Percentiles rank a stretch among this genome's conserved stretches.
Conservation (phyloP, 108 stramenopile species). For the Parmales sp. region DNA sequence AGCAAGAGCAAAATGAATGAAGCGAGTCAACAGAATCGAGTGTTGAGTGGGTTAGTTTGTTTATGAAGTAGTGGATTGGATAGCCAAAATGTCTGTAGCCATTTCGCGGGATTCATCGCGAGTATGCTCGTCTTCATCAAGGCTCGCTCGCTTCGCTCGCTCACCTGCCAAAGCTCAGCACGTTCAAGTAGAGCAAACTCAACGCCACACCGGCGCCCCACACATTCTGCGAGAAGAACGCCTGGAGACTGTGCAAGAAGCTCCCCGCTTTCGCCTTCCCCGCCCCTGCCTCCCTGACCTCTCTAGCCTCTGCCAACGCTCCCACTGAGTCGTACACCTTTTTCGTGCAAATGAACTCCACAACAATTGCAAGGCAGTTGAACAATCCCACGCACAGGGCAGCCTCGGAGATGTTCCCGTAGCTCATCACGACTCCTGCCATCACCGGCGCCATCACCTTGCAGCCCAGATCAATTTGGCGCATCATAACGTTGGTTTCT, state of each 20-base stretch:
- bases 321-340: conserved; percentile 28
- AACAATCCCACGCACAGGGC: conserved; percentile 26
- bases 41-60: too few relatives aligned
- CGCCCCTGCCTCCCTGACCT: neutral
- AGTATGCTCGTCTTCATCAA: too few relatives aligned
- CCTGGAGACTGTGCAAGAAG: neutral
- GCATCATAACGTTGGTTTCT: neutral
- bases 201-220: conserved; percentile 37
- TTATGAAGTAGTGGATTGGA: too few relatives aligned
- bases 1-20: too few relatives aligned
- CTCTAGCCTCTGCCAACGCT: conserved; percentile 8
- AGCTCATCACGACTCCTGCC: neutral
- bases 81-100: too few relatives aligned
- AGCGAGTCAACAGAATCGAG: too few relatives aligned
- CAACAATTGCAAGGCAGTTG: conserved; percentile 34
- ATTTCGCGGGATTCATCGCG: too few relatives aligned
- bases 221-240: neutral
- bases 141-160: too few relatives aligned
- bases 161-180: conserved; percentile 46
- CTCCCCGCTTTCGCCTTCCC: neutral
- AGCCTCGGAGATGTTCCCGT: neutral
- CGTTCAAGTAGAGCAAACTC: conserved; percentile 42
- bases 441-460: conserved; percentile 9
- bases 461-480: conserved; percentile 13
- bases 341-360: conserved; percentile 38